Evolutionary conservation across 371 early-diverging fungal genomes (phyloP).

Genomic region (Mycotypha africana): DNA sequence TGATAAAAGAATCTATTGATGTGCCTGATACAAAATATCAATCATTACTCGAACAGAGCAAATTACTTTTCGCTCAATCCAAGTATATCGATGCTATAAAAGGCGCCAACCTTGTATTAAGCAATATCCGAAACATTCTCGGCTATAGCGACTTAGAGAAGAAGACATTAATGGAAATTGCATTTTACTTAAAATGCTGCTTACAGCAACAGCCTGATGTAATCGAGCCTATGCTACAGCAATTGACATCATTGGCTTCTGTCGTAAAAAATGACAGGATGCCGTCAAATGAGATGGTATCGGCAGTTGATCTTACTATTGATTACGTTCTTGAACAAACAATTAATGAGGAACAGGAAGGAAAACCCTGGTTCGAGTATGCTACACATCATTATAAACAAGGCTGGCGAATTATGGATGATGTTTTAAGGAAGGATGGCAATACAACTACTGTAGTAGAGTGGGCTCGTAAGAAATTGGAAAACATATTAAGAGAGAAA

Average conservation of each 20-base stretch:
- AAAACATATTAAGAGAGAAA: neutral
- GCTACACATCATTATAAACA: slow-evolving; percentile 58
- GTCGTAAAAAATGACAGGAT: neutral
- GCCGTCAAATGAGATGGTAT: slow-evolving; percentile 11
- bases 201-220: slow-evolving; percentile 15
- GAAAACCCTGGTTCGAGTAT: slow-evolving; percentile 62
- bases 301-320: slow-evolving; percentile 22
- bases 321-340: slow-evolving; percentile 24
- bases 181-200: slow-evolving; percentile 19
- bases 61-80: slow-evolving; percentile 13
- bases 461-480: slow-evolving; percentile 23
- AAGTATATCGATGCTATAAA: slow-evolving; percentile 17
- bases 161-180: slow-evolving; percentile 22
- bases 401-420: slow-evolving; percentile 60
- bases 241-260: slow-evolving; percentile 2
- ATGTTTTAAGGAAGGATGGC: slow-evolving; percentile 17
- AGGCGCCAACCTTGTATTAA: slow-evolving; percentile 9
- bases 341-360: slow-evolving; percentile 14
- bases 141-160: slow-evolving; percentile 15
- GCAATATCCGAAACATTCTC: slow-evolving; percentile 1
- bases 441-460: slow-evolving; percentile 13
- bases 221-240: neutral
- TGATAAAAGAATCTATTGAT: slow-evolving; percentile 11
- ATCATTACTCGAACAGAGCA: slow-evolving; percentile 22
- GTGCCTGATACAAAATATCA: slow-evolving; percentile 9